These are phyloP conservation scores for Dalbergia cochinchinensis DNA, from an alignment of 306 rosid species.

Conservation along the genomic window DNA sequence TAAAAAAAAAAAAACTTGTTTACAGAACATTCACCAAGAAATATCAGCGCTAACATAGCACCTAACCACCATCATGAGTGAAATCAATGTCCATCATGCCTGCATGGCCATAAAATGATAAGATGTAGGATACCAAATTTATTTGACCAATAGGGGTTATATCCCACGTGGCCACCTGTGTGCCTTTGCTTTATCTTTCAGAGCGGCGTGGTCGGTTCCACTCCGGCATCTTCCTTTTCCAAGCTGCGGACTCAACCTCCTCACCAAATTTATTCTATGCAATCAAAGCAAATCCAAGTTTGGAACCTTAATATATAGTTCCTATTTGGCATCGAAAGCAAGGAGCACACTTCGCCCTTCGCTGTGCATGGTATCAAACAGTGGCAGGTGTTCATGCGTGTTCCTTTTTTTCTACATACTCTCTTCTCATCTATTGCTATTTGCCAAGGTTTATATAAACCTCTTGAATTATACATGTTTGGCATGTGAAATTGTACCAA, in stretches of 20 bases:
- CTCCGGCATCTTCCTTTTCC: slow-evolving; percentile 77
- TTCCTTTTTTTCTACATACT: slow-evolving; percentile 15
- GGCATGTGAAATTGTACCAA: background rate
- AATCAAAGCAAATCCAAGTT: slow-evolving; percentile 35
- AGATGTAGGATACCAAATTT: slow-evolving; percentile 46
- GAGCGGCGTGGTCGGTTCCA: slow-evolving; percentile 83
- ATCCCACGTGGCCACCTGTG: slow-evolving; percentile 72
- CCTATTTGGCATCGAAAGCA: background rate
- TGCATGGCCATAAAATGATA: slow-evolving; percentile 51
- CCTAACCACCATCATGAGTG: slow-evolving; percentile 6
- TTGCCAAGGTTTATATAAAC: slow-evolving; percentile 46
- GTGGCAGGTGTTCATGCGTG: slow-evolving; percentile 20
- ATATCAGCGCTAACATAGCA: background rate
- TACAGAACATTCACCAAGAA: background rate
- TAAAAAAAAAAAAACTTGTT: background rate
- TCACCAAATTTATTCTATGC: slow-evolving; percentile 51
- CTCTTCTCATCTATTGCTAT: background rate
- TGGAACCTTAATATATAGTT: slow-evolving; percentile 34
- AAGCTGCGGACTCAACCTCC: slow-evolving; percentile 48
- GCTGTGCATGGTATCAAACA: slow-evolving; percentile 35
- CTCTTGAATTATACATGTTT: slow-evolving; percentile 21
- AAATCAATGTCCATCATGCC: slow-evolving; percentile 38
- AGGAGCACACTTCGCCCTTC: slow-evolving; percentile 39
- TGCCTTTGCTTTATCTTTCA: slow-evolving; percentile 85
- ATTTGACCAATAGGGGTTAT: slow-evolving; percentile 53